A percentile compares a stretch with the other conserved stretches of the same genome.
phyloP scores from a whole-genome alignment of 2,329 filamentous ascomycete genomes.

The Trichoderma endophyticum region DNA sequence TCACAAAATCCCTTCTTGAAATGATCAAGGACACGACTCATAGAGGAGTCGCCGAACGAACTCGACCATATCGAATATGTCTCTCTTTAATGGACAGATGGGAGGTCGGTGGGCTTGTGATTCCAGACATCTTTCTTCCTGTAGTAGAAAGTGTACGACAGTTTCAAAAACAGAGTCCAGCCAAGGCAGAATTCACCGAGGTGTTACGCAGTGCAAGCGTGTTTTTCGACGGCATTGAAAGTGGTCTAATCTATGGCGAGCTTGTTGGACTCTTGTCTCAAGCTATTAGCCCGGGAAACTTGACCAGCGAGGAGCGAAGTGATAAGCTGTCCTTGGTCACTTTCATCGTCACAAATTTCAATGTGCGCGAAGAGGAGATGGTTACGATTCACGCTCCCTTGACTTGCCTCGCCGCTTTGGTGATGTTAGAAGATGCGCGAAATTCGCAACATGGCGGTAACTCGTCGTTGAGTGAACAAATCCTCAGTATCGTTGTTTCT shows the following conservation, averaged over 20 bases:
- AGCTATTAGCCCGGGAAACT: constrained; percentile 48
- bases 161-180: constrained; percentile 64
- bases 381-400: constrained; percentile 78
- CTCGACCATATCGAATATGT: constrained; percentile 85
- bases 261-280: constrained; percentile 65
- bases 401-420: constrained; percentile 55
- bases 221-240: constrained; percentile 97
- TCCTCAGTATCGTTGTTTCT: constrained; percentile 50
- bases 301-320: constrained; percentile 47
- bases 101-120: constrained; percentile 90
- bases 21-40: constrained; percentile 60
- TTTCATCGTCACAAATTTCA: constrained; percentile 86
- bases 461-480: constrained; percentile 31
- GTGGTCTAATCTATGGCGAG: constrained; percentile 86
- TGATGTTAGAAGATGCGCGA: constrained; percentile 56
- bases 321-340: constrained; percentile 69
- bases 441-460: constrained; percentile 35
- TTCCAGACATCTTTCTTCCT: constrained; percentile 84
- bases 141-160: constrained; percentile 74
- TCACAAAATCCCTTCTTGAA: constrained; percentile 70
- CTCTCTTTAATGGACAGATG: constrained; percentile 96
- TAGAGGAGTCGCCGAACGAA: constrained; percentile 55
- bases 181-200: constrained; percentile 74
- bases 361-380: constrained; percentile 96
- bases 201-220: constrained; percentile 89